Evolutionary conservation across 257 asterid species (phyloP).

Genomic region (Nicotiana sylvestris): DNA sequence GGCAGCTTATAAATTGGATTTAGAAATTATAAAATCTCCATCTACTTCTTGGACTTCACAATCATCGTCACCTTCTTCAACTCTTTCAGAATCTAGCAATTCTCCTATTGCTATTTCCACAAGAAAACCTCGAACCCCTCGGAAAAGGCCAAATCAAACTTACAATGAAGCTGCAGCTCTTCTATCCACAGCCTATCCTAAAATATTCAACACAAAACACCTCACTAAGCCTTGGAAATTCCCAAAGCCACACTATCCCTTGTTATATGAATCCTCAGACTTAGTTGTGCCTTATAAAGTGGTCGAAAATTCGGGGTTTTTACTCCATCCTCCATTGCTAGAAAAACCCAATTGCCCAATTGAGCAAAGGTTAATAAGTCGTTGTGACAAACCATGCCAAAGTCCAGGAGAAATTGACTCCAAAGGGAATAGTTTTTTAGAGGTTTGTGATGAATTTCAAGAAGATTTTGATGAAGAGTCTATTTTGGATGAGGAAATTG

Average conservation of each 20-base stretch:
- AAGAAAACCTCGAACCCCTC: slow-evolving; percentile 77
- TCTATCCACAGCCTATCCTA: slow-evolving; percentile 81
- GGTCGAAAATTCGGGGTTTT: slow-evolving; percentile 31
- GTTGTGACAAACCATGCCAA: slow-evolving; percentile 39
- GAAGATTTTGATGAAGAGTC: slow-evolving; percentile 77
- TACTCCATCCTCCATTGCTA: slow-evolving; percentile 26
- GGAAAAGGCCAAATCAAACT: slow-evolving; percentile 83
- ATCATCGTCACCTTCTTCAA: slow-evolving; percentile 81
- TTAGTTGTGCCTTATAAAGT: slow-evolving; percentile 42
- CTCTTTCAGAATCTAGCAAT: slow-evolving; percentile 74
- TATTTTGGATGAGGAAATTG: slow-evolving; percentile 77
- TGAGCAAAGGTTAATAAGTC: slow-evolving; percentile 20
- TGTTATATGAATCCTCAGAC: slow-evolving; percentile 49
- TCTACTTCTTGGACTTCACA: slow-evolving; percentile 63
- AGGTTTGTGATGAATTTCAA: slow-evolving; percentile 21
- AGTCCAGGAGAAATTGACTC: slow-evolving; percentile 69
- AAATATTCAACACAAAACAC: slow-evolving; percentile 54
- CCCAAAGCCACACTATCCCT: slow-evolving; percentile 32
- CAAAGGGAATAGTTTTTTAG: slow-evolving; percentile 15
- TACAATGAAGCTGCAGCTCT: slow-evolving; percentile 89
- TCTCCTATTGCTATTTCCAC: slow-evolving; percentile 64
- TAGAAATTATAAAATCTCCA: slow-evolving; percentile 73
- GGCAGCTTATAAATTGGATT: slow-evolving; percentile 52
- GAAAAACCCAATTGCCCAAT: slow-evolving; percentile 25
- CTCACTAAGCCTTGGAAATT: slow-evolving; percentile 40